Conservation (phyloP, 345 rosid species). For the Citrus cavaleriei region DNA sequence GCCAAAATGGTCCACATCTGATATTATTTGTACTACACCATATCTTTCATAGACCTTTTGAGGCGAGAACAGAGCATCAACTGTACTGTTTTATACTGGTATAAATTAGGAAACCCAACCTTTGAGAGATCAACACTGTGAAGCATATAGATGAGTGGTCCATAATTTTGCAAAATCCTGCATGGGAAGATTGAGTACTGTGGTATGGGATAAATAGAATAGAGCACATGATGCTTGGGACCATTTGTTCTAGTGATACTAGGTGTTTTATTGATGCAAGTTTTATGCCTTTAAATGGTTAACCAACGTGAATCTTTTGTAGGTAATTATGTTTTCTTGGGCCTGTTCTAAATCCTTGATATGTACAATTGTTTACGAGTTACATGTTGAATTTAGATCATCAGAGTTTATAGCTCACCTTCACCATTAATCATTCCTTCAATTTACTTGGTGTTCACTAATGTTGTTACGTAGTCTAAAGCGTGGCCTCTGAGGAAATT, state of each 20-base stretch:
- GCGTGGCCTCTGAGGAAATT: background rate
- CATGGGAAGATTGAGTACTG: constrained; percentile 2
- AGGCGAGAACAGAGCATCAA: background rate
- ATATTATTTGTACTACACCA: background rate
- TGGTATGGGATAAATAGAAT: constrained; percentile 3
- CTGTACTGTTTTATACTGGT: background rate
- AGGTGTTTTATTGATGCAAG: background rate
- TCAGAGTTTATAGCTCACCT: background rate
- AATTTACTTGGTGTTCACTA: background rate
- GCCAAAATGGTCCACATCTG: background rate
- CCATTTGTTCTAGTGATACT: background rate
- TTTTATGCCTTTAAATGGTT: background rate
- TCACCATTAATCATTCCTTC: background rate
- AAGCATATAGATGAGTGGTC: constrained; percentile 11
- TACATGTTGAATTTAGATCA: background rate
- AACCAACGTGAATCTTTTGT: background rate
- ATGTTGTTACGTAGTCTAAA: background rate
- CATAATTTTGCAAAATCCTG: constrained; percentile 13
- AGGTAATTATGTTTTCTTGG: background rate
- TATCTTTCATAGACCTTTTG: background rate
- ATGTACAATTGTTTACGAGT: background rate
- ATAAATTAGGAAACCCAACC: background rate
- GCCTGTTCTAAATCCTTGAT: background rate
- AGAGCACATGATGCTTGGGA: constrained; percentile 13
- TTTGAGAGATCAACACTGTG: background rate